phyloP scores from a whole-genome alignment of 495 filamentous ascomycete species.

The Aspergillus wentii region DNA sequence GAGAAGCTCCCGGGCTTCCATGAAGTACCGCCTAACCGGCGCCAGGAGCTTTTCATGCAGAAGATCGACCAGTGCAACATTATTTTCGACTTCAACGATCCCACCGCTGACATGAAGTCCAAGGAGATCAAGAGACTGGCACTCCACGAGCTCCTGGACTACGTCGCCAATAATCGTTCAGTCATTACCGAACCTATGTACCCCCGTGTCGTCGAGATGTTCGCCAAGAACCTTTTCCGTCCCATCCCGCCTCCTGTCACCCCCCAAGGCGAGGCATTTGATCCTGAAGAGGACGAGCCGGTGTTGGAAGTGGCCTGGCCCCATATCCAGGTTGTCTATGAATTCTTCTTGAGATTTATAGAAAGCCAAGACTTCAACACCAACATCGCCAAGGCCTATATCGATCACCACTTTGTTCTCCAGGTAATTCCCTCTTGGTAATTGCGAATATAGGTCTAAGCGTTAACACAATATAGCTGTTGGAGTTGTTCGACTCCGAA shows the following conservation, averaged over 20 bases:
- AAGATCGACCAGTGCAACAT: conserved; percentile 99
- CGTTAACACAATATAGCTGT: conserved; percentile 48
- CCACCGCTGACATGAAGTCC: conserved; percentile 98
- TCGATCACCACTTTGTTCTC: conserved; percentile 95
- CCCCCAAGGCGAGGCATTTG: conserved; percentile 96
- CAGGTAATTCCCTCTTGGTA: conserved; percentile 60
- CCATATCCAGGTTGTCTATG: conserved; percentile 98
- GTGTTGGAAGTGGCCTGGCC: conserved; percentile 99
- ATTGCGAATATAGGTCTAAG: not conserved
- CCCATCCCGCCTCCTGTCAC: conserved; percentile 96
- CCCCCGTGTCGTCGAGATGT: conserved; percentile 97
- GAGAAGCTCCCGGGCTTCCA: conserved; percentile 99
- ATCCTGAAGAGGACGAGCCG: conserved; percentile 97
- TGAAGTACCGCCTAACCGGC: conserved; percentile 89
- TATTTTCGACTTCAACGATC: conserved; percentile 99
- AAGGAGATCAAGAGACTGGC: conserved; percentile 99
- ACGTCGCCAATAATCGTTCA: conserved; percentile 96
- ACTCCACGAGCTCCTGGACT: conserved; percentile 93
- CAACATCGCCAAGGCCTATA: conserved; percentile 98
- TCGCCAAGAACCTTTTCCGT: conserved; percentile 95
- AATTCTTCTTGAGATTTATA: conserved; percentile 98
- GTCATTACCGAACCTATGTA: conserved; percentile 99
- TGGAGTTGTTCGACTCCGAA: conserved; percentile 99
- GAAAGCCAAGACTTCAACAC: conserved; percentile 99
- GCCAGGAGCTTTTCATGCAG: conserved; percentile 98